Evolutionary conservation across 768 basidiomycete genomes (phyloP), one percentile per base, ranked within the genome.

Genomic region (Kwoniella botswanensis): DNA sequence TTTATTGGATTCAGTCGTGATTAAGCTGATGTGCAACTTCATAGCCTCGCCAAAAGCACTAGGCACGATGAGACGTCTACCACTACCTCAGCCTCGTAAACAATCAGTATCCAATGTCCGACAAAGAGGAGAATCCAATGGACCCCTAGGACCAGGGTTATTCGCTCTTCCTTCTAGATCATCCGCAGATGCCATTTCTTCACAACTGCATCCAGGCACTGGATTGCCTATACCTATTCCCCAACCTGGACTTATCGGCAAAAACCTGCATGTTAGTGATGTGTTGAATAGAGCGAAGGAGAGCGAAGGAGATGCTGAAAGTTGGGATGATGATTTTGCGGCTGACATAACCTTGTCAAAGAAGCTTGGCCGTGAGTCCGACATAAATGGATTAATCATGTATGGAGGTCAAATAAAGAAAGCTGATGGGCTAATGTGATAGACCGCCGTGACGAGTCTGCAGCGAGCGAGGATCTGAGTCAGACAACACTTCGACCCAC

Each of bases 321-420:
- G 94, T 73, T 99, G 97, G 97, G 97, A 99, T 78, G 93, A 94
- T 73, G 97, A 99, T 79, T 99, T 99, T 74, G 93, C 94, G 80
- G 93, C 93, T 74, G 93, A 91, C 1, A 94, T 94, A 43, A 93
- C 93, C 0, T 88, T 93, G 64, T 89, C 90, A 9, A 96, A 94
- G 83, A 96, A 94, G 83, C 82, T 95, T 41, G 91, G 91, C 85
- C 90, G 89, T 87, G 72, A 64, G 76, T 66, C 6, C 43, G 11
- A 24, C 41, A 58, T n/a, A n/a, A 35, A 35, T 35, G 35, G 35
- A 55, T 71, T 0, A 63, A 46, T 22, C 21, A 29, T 9, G 17
- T 21, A 17, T 21, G 15, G 26, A 56, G 12, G 55, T 15, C 5
- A 4, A 26, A 13, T 18, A 18, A 70, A 42, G 29, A 35, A 50